A percentile compares a stretch with the other conserved stretches of the same genome.
These are phyloP conservation scores for Ustilago nuda DNA, from an alignment of 1,284 basidiomycete genomes.

Conservation along the genomic window DNA sequence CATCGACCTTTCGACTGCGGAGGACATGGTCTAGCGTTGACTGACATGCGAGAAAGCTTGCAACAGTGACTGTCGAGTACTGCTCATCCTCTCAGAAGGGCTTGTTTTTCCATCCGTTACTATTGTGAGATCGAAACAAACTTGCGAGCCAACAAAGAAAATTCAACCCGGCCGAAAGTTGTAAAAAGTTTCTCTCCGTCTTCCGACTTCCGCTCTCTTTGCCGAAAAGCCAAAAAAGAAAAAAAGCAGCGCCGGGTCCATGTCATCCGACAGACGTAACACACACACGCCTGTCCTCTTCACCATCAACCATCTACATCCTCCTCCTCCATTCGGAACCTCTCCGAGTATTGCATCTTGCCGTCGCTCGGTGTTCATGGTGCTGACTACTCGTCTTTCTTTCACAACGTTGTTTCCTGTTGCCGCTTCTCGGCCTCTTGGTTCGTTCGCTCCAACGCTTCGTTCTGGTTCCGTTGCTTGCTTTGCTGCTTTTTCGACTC, in stretches of 20 bases:
- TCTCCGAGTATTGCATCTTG: slow-evolving; percentile 10
- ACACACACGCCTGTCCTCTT: neutral
- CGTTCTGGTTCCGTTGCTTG: slow-evolving; percentile 13
- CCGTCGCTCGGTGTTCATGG: slow-evolving; percentile 29
- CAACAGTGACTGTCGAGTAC: too few relatives aligned
- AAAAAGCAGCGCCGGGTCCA: slow-evolving; percentile 18
- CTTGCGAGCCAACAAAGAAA: neutral
- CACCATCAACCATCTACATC: slow-evolving; percentile 6
- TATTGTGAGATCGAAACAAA: neutral
- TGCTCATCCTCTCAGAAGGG: too few relatives aligned
- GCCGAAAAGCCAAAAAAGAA: slow-evolving; percentile 8
- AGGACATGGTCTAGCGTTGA: slow-evolving; percentile 9
- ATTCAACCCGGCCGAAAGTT: neutral
- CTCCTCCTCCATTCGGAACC: neutral
- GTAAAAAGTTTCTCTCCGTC: neutral
- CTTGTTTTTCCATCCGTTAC: too few relatives aligned
- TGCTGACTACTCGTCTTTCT: slow-evolving; percentile 21
- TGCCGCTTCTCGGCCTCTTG: slow-evolving; percentile 24
- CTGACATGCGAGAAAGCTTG: too few relatives aligned
- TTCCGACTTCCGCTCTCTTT: neutral
- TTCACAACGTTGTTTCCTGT: neutral
- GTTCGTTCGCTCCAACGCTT: slow-evolving; percentile 38
- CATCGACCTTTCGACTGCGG: neutral
- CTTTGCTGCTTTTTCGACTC: slow-evolving; percentile 8
- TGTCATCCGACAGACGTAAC: slow-evolving; percentile 29